These are phyloP conservation scores for Monosporascus sp. DNA, from an alignment of 2,329 filamentous ascomycete genomes.

Conservation along the genomic window DNA sequence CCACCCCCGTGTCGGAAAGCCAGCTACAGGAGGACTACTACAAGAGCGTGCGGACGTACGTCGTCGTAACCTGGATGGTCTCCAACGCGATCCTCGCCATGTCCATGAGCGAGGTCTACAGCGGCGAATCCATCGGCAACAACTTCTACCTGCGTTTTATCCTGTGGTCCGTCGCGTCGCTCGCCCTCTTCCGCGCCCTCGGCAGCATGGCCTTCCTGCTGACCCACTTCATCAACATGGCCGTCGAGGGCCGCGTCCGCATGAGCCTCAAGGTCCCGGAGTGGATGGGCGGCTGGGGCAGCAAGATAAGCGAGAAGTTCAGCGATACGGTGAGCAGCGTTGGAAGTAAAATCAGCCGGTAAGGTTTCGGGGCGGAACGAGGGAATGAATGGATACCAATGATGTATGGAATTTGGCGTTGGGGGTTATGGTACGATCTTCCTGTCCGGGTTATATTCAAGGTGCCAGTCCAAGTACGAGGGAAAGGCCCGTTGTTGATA, in stretches of 20 bases:
- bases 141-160: conserved; percentile 94
- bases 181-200: conserved; percentile 84
- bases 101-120: conserved; percentile 84
- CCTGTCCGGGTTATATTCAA: not conserved
- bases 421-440: too few relatives aligned
- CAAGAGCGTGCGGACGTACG: conserved; percentile 93
- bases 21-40: conserved; percentile 99
- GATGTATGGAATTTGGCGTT: not conserved
- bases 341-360: conserved; percentile 29
- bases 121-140: conserved; percentile 60
- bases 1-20: conserved; percentile 56
- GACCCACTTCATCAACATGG: conserved; percentile 75
- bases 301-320: conserved; percentile 35
- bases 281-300: conserved; percentile 39
- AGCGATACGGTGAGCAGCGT: conserved; percentile 46
- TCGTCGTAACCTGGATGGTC: conserved; percentile 93
- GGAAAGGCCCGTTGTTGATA: not conserved
- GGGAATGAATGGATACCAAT: not conserved
- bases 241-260: conserved; percentile 77
- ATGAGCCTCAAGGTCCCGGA: conserved; percentile 49
- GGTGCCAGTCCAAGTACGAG: not conserved
- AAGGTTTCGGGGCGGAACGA: not conserved
- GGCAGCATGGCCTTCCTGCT: conserved; percentile 77
- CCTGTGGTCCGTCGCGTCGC: conserved; percentile 79
- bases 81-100: conserved; percentile 90